A percentile compares a stretch with the other conserved stretches of the same genome.
Conservation (phyloP, 192 early-diverging fungal genomes). For the Coemansia sp. region DNA sequence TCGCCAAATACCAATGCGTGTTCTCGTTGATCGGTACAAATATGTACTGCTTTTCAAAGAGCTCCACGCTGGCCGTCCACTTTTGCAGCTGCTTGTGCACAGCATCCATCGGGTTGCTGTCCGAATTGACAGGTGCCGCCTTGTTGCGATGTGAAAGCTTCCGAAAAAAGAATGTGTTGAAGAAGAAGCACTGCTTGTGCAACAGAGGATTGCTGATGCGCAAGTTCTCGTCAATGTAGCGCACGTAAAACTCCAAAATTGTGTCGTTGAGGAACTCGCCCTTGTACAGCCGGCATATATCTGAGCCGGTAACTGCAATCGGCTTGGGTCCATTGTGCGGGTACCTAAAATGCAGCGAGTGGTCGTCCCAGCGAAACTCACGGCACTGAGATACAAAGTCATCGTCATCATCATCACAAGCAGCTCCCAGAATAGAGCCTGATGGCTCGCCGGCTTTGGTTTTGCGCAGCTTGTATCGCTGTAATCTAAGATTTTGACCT, state of each 20-base stretch:
- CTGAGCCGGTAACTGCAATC: constrained; percentile 65
- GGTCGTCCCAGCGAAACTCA: constrained; percentile 19
- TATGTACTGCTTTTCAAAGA: constrained; percentile 75
- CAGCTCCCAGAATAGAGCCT: not conserved
- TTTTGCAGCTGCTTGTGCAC: constrained; percentile 70
- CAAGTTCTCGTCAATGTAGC: constrained; percentile 56
- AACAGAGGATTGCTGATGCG: constrained; percentile 46
- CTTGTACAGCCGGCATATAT: constrained; percentile 62
- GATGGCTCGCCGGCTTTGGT: not conserved
- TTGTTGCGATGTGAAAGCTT: constrained; percentile 58
- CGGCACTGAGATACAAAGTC: constrained; percentile 16
- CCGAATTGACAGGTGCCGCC: not conserved
- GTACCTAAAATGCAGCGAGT: constrained; percentile 45
- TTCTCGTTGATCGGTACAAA: constrained; percentile 89
- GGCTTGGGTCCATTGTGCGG: constrained; percentile 55
- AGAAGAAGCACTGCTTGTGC: constrained; percentile 67
- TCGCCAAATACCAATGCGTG: constrained; percentile 87
- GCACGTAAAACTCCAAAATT: constrained; percentile 84
- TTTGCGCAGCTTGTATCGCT: constrained; percentile 27
- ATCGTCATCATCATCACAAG: constrained; percentile 12
- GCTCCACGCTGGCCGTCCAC: constrained; percentile 75
- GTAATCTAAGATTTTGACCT: too few relatives aligned
- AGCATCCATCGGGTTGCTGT: constrained; percentile 20
- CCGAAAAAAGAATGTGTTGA: constrained; percentile 84
- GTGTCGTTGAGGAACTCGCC: constrained; percentile 89